A percentile compares a stretch with the other conserved stretches of the same genome.
Conservation (phyloP, 164 flowering plant species). For the Stephania cephalantha region DNA sequence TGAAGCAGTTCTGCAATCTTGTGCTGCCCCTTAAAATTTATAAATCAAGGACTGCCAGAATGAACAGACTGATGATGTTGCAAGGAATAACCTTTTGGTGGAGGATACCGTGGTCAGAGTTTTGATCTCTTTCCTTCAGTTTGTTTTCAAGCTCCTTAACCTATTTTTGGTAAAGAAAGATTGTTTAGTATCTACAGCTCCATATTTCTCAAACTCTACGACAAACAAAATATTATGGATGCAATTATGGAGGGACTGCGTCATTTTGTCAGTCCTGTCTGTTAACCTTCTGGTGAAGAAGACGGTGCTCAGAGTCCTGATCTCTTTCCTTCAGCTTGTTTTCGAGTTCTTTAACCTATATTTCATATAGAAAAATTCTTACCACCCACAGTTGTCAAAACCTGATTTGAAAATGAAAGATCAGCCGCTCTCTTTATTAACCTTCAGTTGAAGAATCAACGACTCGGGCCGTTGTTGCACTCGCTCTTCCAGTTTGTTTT, state of each 20-base stretch:
- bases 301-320: not conserved
- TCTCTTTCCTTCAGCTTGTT: slow-evolving; percentile 21
- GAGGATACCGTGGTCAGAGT: slow-evolving; percentile 24
- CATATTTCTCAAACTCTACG: not conserved
- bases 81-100: slow-evolving; percentile 52
- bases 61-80: not conserved
- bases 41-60: not conserved
- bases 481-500: slow-evolving; percentile 22
- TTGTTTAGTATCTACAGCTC: not conserved
- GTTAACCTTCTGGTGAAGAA: not conserved
- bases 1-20: not conserved
- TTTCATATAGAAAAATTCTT: no score
- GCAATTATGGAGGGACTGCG: no score
- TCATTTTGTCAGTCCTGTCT: no score
- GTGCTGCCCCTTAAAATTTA: not conserved
- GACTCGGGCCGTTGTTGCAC: not conserved
- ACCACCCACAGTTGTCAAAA: no score
- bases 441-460: slow-evolving; percentile 1
- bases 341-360: no score
- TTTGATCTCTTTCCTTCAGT: slow-evolving; percentile 17
- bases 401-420: no score
- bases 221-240: not conserved
- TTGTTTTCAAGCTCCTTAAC: slow-evolving; percentile 27
- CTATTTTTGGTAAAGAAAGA: slow-evolving; percentile 9
- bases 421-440: no score